These are phyloP conservation scores for Venturia aucupariae DNA, from an alignment of 2,329 filamentous ascomycete genomes.

Conservation along the genomic window DNA sequence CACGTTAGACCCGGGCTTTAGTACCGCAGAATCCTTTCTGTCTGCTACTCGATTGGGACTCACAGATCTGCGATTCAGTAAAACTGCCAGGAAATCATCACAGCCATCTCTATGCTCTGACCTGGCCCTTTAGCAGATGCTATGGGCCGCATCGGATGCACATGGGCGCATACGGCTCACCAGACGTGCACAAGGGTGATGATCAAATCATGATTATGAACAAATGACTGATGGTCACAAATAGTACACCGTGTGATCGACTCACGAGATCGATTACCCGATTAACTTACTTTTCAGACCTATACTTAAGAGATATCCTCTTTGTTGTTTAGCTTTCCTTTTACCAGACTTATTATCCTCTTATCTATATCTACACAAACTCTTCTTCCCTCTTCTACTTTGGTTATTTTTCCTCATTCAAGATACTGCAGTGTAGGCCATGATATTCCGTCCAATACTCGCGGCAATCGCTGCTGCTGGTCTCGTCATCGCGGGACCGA, in stretches of 20 bases:
- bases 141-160: neutral
- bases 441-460: neutral
- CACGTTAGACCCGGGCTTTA: neutral
- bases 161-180: neutral
- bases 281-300: neutral
- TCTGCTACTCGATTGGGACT: neutral
- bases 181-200: neutral
- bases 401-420: neutral
- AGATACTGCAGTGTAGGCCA: neutral
- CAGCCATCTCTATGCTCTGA: neutral
- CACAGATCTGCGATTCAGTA: too few species aligned
- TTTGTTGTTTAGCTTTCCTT: neutral
- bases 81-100: too few species aligned
- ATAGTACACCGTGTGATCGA: neutral
- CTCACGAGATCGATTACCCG: neutral
- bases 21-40: neutral
- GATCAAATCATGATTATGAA: neutral
- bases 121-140: neutral
- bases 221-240: neutral
- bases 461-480: neutral
- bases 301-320: neutral
- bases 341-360: neutral
- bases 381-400: neutral
- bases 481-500: neutral
- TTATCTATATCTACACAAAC: neutral